These are phyloP conservation scores for Globisporangium megalacanthum DNA, from an alignment of 352 stramenopile species.

Conservation along the genomic window DNA sequence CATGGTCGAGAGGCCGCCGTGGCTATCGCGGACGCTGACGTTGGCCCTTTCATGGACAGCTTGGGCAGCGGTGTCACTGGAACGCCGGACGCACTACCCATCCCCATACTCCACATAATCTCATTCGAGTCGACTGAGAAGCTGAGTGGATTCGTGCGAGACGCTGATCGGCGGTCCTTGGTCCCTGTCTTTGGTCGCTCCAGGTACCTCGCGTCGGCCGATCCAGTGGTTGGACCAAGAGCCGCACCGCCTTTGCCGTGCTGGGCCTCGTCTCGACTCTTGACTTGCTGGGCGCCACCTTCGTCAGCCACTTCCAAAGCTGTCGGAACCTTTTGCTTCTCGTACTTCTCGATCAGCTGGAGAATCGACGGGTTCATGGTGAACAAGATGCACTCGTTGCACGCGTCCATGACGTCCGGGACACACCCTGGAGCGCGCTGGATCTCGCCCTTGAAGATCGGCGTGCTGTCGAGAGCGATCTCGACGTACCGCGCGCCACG, in stretches of 20 bases:
- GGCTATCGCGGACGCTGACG: background rate
- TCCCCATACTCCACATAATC: slow-evolving; percentile 1
- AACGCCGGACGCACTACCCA: background rate
- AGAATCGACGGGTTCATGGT: slow-evolving; percentile 72
- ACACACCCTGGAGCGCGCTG: slow-evolving; percentile 57
- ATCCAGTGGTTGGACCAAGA: too few relatives aligned
- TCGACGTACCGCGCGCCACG: slow-evolving; percentile 59
- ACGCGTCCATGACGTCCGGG: slow-evolving; percentile 49
- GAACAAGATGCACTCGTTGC: slow-evolving; percentile 82
- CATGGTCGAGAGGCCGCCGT: slow-evolving; percentile 29
- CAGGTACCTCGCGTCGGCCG: slow-evolving; percentile 15
- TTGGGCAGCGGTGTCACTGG: slow-evolving; percentile 42
- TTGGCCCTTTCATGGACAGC: slow-evolving; percentile 11
- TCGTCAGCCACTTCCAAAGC: background rate
- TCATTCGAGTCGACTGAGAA: slow-evolving; percentile 9
- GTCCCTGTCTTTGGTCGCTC: slow-evolving; percentile 58
- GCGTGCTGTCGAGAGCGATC: slow-evolving; percentile 49
- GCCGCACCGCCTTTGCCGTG: too few relatives aligned
- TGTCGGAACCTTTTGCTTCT: slow-evolving; percentile 29
- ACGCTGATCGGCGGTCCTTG: slow-evolving; percentile 22
- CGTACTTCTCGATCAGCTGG: slow-evolving; percentile 78
- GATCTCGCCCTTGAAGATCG: slow-evolving; percentile 84
- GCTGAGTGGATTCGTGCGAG: slow-evolving; percentile 17
- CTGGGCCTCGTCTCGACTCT: too few relatives aligned
- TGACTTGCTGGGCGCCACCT: too few relatives aligned